Conservation (phyloP, 192 early-diverging fungal species). For the Podochytrium sp. region DNA sequence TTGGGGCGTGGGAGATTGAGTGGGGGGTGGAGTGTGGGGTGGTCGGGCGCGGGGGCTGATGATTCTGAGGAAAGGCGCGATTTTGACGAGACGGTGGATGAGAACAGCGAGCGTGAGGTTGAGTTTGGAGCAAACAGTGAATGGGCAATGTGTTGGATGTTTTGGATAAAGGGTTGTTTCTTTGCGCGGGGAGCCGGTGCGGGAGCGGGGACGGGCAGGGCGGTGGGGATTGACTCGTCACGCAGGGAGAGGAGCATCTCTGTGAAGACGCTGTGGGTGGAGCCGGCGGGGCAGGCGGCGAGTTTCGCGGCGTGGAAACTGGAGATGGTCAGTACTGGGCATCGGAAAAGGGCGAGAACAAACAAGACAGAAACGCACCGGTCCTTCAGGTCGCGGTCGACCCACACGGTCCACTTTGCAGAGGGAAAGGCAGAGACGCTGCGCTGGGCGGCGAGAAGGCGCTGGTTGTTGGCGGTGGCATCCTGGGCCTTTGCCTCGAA, state of each 20-base stretch:
- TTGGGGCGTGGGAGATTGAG: no score
- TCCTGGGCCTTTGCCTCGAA: not conserved
- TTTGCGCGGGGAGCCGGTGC: not conserved
- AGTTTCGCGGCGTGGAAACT: constrained; percentile 26
- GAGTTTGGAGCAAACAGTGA: not conserved
- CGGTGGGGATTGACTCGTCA: not conserved
- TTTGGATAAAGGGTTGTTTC: not conserved
- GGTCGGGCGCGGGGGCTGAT: no score
- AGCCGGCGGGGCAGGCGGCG: not conserved
- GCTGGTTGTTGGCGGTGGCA: not conserved
- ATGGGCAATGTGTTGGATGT: not conserved
- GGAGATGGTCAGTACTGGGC: no score
- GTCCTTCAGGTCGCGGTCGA: constrained; percentile 12
- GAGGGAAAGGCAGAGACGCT: no score
- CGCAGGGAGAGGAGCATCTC: constrained; percentile 14
- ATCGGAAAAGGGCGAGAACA: no score
- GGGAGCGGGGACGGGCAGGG: not conserved
- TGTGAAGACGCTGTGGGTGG: constrained; percentile 23
- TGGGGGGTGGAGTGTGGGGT: no score
- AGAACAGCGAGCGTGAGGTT: not conserved
- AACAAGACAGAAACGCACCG: no score
- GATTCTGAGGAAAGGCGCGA: not conserved
- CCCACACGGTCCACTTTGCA: constrained; percentile 33
- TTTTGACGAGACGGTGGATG: not conserved
- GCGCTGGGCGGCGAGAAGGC: constrained; percentile 2